Percentiles rank a stretch among this genome's conserved stretches.
Conservation (phyloP, 2,329 filamentous ascomycete species). For the Colletotrichum sp. region DNA sequence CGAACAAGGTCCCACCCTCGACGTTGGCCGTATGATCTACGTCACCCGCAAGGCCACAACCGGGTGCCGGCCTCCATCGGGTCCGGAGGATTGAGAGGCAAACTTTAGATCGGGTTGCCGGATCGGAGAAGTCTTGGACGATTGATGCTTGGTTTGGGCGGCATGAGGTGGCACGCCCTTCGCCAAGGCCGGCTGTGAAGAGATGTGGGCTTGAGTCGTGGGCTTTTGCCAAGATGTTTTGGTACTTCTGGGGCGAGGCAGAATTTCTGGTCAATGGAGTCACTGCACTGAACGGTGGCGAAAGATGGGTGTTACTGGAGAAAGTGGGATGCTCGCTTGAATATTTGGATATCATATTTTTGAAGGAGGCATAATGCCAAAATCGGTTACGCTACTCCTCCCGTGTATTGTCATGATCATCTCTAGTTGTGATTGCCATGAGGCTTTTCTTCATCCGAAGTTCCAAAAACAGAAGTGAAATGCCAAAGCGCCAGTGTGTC, state of each 20-base stretch:
- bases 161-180: neutral
- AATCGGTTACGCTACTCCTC: neutral
- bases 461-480: neutral
- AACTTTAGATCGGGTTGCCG: neutral
- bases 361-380: neutral
- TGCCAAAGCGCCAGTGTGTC: neutral
- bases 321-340: neutral
- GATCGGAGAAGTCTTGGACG: neutral
- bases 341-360: neutral
- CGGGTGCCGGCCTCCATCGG: neutral
- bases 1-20: neutral
- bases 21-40: neutral
- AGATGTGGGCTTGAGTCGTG: neutral
- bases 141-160: neutral
- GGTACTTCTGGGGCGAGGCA: neutral
- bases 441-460: neutral
- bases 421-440: neutral
- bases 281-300: neutral
- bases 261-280: neutral
- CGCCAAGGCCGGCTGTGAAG: neutral
- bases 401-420: neutral
- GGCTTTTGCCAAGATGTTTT: neutral
- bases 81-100: neutral
- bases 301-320: neutral
- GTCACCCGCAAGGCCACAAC: neutral